Evolutionary conservation across 2,329 filamentous ascomycete species (phyloP).

Genomic region (Dothiorella sarmentorum): DNA sequence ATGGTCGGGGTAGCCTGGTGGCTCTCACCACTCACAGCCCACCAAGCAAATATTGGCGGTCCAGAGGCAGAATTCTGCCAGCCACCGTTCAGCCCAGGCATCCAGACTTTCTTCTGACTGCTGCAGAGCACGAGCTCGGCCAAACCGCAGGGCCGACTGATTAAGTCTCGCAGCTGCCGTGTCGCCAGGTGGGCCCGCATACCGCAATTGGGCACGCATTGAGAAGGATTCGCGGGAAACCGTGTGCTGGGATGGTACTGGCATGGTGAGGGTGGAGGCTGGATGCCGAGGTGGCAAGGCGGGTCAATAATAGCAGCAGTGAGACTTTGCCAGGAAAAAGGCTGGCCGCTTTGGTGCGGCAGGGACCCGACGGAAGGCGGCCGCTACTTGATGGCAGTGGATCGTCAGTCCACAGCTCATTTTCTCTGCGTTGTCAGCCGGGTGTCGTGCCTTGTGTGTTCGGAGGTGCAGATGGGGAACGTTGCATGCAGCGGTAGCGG

Average conservation of each 20-base stretch:
- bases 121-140: not conserved
- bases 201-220: not conserved
- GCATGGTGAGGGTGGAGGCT: not conserved
- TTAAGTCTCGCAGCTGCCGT: not conserved
- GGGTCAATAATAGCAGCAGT: not conserved
- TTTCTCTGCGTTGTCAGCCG: constrained; percentile 3
- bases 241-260: not conserved
- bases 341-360: too few relatives aligned
- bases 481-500: constrained; percentile 3
- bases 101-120: not conserved
- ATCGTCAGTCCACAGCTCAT: constrained; percentile 1
- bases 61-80: not conserved
- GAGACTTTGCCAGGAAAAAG: not conserved
- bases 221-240: not conserved
- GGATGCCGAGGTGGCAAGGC: not conserved
- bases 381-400: not conserved
- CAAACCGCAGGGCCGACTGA: too few relatives aligned
- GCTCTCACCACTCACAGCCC: not conserved
- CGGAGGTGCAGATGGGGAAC: not conserved
- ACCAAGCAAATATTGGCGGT: not conserved
- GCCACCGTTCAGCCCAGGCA: not conserved
- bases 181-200: not conserved
- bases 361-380: not conserved
- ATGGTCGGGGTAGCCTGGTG: too few relatives aligned
- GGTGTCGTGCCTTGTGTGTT: not conserved